Evolutionary conservation across 202 grass and related monocot genomes (phyloP), one percentile per base, ranked within the genome.

Genomic region (Elaeis oleifera): DNA sequence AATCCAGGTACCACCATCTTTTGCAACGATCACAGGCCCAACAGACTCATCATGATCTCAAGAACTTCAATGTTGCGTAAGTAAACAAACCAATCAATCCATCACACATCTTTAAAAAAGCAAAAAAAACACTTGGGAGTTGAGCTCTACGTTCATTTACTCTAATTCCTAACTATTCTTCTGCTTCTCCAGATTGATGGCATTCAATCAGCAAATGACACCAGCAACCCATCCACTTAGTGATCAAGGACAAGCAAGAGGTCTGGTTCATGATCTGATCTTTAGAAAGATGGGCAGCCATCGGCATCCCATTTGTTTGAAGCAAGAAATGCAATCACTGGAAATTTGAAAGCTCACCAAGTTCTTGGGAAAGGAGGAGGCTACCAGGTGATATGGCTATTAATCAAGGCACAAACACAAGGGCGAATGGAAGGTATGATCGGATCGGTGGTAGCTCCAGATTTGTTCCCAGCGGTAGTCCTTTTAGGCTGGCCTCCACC

Each of bases 181-280:
- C 19, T 11, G 22, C 36, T 56, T 27, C 5, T 28, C n/a, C 5
- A 31, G 28, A 31, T 6, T 31, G 28, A 31, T 31, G 28, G 52
- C n/a, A 6, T 68, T 18, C 52, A 23, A 27, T 9, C 51, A 18
- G 26, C 48, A 64, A 26, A 61, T 65, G 3, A 25, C 60, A 3
- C 63, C 64, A 53, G 81, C 63, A 36, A 56, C 58, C 1, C 65
- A 50, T 20, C 29, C 65, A n/a, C 58, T 80, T 9, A 76, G 71
- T 19, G 75, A 82, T 67, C 63, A 78, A 22, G 68, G 71, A 25
- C 71, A 66, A 1, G 64, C 63, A 25, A 86, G 84, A 54, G 94
- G 94, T 19, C 61, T 84, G 16, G 79, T 92, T 55, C 85, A 89
- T 56, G 79, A 97, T 19, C 89, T 86, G 79, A 77, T 84, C 50